phyloP scores from a whole-genome alignment of 2,329 filamentous ascomycete genomes.

The Cytospora leucostoma region DNA sequence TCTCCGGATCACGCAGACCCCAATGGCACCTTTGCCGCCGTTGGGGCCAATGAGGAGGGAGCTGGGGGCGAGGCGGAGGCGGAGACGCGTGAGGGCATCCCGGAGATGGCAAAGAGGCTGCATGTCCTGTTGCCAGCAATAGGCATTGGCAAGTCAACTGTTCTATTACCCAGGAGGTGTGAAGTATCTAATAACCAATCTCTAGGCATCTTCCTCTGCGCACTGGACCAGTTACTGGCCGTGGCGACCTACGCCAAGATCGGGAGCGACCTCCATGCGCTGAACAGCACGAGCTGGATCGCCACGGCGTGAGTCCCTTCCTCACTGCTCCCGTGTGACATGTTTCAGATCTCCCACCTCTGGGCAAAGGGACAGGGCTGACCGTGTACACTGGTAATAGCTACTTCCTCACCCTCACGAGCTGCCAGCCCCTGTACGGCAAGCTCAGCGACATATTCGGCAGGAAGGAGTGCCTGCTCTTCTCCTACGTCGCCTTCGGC shows the following conservation, averaged over 20 bases:
- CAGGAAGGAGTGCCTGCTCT: constrained; percentile 65
- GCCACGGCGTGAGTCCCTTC: constrained; percentile 41
- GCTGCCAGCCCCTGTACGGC: constrained; percentile 71
- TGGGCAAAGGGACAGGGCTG: background rate
- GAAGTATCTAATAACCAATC: too few species aligned
- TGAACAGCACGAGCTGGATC: constrained; percentile 77
- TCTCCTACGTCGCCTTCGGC: constrained; percentile 47
- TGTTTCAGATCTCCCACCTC: background rate
- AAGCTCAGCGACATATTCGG: constrained; percentile 58
- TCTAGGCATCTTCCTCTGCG: constrained; percentile 58
- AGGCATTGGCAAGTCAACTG: constrained; percentile 36
- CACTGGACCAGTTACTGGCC: constrained; percentile 75
- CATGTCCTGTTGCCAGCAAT: constrained; percentile 42
- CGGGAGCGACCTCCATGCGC: constrained; percentile 71
- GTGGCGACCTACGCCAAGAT: constrained; percentile 79
- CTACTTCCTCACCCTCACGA: constrained; percentile 74
- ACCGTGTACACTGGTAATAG: constrained; percentile 35
- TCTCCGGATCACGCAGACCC: background rate
- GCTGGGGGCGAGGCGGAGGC: background rate
- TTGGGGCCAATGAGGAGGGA: background rate
- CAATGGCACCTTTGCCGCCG: constrained; percentile 8
- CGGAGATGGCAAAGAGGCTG: constrained; percentile 40
- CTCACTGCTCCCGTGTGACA: background rate
- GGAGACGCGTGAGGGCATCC: constrained; percentile 30
- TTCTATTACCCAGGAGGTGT: too few species aligned